Evolutionary conservation across 345 rosid genomes (phyloP).

Genomic region (Angophora floribunda): DNA sequence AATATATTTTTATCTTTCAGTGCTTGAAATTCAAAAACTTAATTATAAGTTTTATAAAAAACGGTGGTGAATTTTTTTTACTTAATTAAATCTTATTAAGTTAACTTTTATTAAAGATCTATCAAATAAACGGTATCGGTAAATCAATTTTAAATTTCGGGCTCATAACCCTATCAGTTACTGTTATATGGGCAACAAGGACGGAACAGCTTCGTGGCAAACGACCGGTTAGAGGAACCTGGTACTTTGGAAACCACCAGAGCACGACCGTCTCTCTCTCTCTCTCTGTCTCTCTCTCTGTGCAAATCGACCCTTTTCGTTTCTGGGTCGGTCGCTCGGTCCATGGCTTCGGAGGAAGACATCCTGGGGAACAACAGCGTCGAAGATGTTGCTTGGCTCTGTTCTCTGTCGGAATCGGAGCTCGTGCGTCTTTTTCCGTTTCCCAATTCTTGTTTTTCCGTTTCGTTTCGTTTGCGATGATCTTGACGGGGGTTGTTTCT

Average conservation of each 20-base stretch:
- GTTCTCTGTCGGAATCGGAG: conserved; percentile 59
- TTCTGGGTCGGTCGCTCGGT: background rate
- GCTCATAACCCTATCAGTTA: no score
- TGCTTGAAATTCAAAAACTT: background rate
- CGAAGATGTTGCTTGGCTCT: conserved; percentile 58
- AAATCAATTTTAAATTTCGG: background rate
- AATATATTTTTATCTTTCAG: background rate
- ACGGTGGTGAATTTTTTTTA: background rate
- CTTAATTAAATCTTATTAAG: background rate
- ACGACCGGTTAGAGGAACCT: background rate
- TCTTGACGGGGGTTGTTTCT: background rate
- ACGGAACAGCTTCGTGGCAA: background rate
- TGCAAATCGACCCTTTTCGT: background rate
- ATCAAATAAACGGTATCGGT: background rate
- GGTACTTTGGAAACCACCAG: no score
- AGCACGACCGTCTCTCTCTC: no score
- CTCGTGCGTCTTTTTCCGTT: conserved; percentile 25
- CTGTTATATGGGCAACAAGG: background rate
- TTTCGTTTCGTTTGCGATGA: background rate
- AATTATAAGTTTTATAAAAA: background rate
- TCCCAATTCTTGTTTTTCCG: background rate
- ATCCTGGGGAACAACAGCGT: conserved; percentile 22
- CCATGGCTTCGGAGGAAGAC: conserved; percentile 21
- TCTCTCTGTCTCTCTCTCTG: no score
- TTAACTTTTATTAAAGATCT: background rate